Conservation (phyloP, 805 yeast genomes). For the Spathaspora arborariae region DNA sequence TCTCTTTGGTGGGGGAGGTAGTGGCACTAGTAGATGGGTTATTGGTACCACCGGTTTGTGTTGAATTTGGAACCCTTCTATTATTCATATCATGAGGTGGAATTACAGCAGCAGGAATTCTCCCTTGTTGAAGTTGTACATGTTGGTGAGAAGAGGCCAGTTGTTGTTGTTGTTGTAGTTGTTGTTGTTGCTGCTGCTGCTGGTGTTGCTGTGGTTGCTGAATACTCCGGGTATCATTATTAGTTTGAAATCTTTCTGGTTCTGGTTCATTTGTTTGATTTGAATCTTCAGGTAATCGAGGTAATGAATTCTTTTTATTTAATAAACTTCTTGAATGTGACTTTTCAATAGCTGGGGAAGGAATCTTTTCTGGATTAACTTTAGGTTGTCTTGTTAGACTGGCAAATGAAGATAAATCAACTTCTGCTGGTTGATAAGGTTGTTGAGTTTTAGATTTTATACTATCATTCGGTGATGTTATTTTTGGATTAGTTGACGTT, state of each 20-base stretch:
- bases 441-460: constrained; percentile 11
- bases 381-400: constrained; percentile 44
- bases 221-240: background rate
- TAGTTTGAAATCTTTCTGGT: constrained; percentile 1
- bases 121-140: constrained; percentile 1
- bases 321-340: constrained; percentile 1
- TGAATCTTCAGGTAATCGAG: constrained; percentile 10
- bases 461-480: constrained; percentile 2
- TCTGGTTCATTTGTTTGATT: background rate
- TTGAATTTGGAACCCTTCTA: constrained; percentile 10
- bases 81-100: constrained; percentile 15
- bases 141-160: constrained; percentile 1
- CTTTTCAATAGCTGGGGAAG: constrained; percentile 2
- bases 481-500: background rate
- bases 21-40: constrained; percentile 2
- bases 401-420: constrained; percentile 41
- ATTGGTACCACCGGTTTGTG: constrained; percentile 1
- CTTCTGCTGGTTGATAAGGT: constrained; percentile 45
- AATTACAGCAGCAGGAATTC: constrained; percentile 21
- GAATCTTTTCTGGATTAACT: constrained; percentile 4
- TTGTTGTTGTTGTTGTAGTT: constrained; percentile 1
- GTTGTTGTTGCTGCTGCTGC: constrained; percentile 1
- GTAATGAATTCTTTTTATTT: constrained; percentile 6
- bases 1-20: constrained; percentile 3
- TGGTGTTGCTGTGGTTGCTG: background rate